Conservation (phyloP, 1,139 yeast species). For the Candida sp. region DNA sequence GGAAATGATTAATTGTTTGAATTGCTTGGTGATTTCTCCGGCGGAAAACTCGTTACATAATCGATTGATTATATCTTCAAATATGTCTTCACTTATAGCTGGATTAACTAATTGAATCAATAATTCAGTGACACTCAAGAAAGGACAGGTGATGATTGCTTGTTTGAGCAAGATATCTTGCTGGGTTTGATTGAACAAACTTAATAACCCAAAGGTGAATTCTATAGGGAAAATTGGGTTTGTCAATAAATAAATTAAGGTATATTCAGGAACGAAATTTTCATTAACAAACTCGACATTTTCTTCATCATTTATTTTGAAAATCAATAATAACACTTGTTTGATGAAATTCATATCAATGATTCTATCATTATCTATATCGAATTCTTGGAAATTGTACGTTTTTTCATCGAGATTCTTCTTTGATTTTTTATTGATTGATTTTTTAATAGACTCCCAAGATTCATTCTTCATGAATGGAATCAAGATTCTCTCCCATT, state of each 20-base stretch:
- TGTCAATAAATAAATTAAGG: slow-evolving; percentile 72
- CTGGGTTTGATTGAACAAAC: slow-evolving; percentile 33
- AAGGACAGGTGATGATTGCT: slow-evolving; percentile 77
- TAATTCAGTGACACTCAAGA: slow-evolving; percentile 61
- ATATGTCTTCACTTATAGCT: slow-evolving; percentile 56
- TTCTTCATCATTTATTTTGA: slow-evolving; percentile 17
- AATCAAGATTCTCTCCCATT: slow-evolving; percentile 31
- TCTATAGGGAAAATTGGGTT: slow-evolving; percentile 80
- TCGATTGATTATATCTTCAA: slow-evolving; percentile 66
- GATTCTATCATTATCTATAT: slow-evolving; percentile 60
- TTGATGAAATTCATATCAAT: slow-evolving; percentile 61
- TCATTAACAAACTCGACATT: slow-evolving; percentile 16
- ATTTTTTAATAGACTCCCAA: slow-evolving; percentile 19
- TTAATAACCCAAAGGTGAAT: slow-evolving; percentile 52
- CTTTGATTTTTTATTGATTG: slow-evolving; percentile 11
- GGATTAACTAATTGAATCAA: slow-evolving; percentile 48
- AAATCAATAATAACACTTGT: slow-evolving; percentile 43
- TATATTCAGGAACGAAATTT: slow-evolving; percentile 49
- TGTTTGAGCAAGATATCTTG: slow-evolving; percentile 71
- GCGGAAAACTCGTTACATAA: slow-evolving; percentile 57
- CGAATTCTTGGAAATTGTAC: slow-evolving; percentile 40
- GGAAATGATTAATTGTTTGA: slow-evolving; percentile 19
- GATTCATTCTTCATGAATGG: slow-evolving; percentile 31
- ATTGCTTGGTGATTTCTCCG: slow-evolving; percentile 40
- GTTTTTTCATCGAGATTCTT: slow-evolving; percentile 9